phyloP scores from a whole-genome alignment of 768 basidiomycete genomes.

The Lactarius indigo region DNA sequence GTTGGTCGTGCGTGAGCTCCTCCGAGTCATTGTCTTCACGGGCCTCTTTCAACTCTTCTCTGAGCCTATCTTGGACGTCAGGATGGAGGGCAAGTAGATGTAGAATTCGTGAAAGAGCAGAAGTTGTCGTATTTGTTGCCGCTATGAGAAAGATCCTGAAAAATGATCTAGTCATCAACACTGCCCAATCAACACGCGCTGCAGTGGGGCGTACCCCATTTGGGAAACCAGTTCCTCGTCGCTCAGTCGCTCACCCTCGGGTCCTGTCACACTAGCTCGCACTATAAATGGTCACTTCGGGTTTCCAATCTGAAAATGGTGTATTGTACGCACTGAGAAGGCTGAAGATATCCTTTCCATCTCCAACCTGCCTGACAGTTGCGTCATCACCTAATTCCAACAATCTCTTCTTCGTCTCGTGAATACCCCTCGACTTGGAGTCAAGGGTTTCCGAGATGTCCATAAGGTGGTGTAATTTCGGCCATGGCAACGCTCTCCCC shows the following conservation, averaged over 20 bases:
- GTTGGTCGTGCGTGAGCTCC: constrained; percentile 32
- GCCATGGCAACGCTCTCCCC: constrained; percentile 34
- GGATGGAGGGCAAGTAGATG: too few relatives aligned
- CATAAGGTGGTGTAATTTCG: constrained; percentile 32
- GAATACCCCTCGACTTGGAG: constrained; percentile 37
- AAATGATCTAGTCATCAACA: neutral
- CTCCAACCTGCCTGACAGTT: constrained; percentile 33
- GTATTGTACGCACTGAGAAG: constrained; percentile 38
- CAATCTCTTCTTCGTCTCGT: constrained; percentile 36
- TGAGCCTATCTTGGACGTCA: too few relatives aligned
- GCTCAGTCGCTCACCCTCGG: constrained; percentile 33
- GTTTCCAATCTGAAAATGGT: neutral
- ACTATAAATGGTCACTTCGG: constrained; percentile 30
- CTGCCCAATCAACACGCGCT: neutral
- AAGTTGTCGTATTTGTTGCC: constrained; percentile 32
- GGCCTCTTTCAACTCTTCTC: too few relatives aligned
- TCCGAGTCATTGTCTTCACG: constrained; percentile 25
- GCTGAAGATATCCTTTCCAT: constrained; percentile 45
- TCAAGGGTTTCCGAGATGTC: constrained; percentile 38
- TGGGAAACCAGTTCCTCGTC: constrained; percentile 39
- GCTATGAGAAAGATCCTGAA: constrained; percentile 29
- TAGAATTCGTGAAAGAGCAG: constrained; percentile 25
- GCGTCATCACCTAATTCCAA: constrained; percentile 36
- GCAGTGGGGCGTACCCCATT: constrained; percentile 27
- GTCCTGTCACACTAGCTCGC: constrained; percentile 36